These are phyloP conservation scores for Fusarium heterosporum DNA, from an alignment of 2,329 filamentous ascomycete genomes.

Conservation along the genomic window DNA sequence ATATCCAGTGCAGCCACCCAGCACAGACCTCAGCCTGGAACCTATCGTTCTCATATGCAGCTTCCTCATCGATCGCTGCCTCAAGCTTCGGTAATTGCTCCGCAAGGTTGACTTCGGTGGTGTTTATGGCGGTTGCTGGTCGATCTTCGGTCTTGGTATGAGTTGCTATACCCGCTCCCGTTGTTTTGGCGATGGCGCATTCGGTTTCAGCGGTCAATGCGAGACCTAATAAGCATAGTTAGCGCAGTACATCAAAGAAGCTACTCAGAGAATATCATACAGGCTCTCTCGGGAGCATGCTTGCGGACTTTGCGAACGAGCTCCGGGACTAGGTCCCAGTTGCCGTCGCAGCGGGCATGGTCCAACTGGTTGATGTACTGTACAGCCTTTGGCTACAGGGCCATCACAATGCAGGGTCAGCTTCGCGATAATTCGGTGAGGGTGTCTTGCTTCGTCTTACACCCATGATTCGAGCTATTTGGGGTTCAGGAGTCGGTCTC, in stretches of 20 bases:
- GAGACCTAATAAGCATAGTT: constrained; percentile 64
- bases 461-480: constrained; percentile 52
- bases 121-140: constrained; percentile 57
- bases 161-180: constrained; percentile 53
- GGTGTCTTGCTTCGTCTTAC: constrained; percentile 46
- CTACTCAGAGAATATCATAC: constrained; percentile 63
- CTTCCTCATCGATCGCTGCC: constrained; percentile 69
- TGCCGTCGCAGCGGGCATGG: constrained; percentile 85
- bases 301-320: constrained; percentile 93
- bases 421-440: constrained; percentile 13
- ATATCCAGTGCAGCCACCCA: constrained; percentile 85
- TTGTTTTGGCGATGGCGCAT: constrained; percentile 69
- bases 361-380: constrained; percentile 87
- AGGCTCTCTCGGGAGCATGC: constrained; percentile 86
- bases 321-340: constrained; percentile 89
- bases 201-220: constrained; percentile 77
- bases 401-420: constrained; percentile 40
- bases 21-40: constrained; percentile 87
- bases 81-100: constrained; percentile 63
- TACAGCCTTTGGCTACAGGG: constrained; percentile 74
- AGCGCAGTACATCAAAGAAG: constrained; percentile 13
- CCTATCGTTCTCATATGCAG: constrained; percentile 64
- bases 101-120: constrained; percentile 60
- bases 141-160: constrained; percentile 45
- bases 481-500: constrained; percentile 48